Percentiles rank a stretch among this genome's conserved stretches.
phyloP scores from a whole-genome alignment of 2,329 filamentous ascomycete genomes.

The Byssoonygena ceratinophila region DNA sequence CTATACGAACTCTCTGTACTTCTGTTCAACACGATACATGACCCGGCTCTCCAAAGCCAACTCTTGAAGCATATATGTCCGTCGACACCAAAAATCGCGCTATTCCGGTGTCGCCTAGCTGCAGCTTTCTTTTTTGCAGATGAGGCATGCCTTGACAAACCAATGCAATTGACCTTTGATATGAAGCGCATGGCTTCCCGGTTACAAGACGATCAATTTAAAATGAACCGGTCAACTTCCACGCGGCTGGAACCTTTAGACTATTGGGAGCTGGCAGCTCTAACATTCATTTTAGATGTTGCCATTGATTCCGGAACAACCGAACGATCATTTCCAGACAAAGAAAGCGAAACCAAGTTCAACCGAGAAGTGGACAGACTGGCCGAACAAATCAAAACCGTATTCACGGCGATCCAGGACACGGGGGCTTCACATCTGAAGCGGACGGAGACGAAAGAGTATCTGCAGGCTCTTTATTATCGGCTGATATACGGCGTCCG shows the following conservation, averaged over 20 bases:
- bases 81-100: conserved; percentile 27
- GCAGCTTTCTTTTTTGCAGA: conserved; percentile 27
- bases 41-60: conserved; percentile 31
- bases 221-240: conserved; percentile 20
- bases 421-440: conserved; percentile 61
- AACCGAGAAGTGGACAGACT: conserved; percentile 62
- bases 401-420: conserved; percentile 57
- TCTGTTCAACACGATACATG: conserved; percentile 29
- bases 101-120: conserved; percentile 34
- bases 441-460: conserved; percentile 65
- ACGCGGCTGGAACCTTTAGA: conserved; percentile 33
- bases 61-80: conserved; percentile 34
- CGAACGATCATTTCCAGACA: conserved; percentile 21
- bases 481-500: conserved; percentile 62
- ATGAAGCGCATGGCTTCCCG: conserved; percentile 24
- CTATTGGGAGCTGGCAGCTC: conserved; percentile 57
- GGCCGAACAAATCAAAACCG: conserved; percentile 46
- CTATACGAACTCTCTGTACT: conserved; percentile 22
- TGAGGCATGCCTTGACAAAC: conserved; percentile 22
- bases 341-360: conserved; percentile 43
- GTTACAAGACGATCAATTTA: conserved; percentile 26
- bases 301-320: conserved; percentile 55
- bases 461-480: conserved; percentile 62
- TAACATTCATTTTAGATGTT: conserved; percentile 60
- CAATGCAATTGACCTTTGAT: conserved; percentile 23